These are phyloP conservation scores for Cucurbita ficifolia DNA, from an alignment of 306 rosid species.

Conservation along the genomic window DNA sequence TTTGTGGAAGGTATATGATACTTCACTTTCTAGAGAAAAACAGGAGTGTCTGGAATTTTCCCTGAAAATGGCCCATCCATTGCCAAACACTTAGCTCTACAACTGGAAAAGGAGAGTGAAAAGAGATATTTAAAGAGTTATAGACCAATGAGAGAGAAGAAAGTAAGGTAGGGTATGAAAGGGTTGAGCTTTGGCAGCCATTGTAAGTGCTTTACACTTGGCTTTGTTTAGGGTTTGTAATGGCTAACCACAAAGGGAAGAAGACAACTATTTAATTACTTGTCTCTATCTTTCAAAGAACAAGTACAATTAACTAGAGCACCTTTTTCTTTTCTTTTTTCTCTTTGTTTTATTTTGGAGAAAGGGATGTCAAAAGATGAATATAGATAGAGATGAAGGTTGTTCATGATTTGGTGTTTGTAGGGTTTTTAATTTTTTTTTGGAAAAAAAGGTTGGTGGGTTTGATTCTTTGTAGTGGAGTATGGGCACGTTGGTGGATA, in stretches of 20 bases:
- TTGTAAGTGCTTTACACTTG: constrained; percentile 38
- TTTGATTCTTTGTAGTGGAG: not conserved
- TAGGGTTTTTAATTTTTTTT: not conserved
- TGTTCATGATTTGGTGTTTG: not conserved
- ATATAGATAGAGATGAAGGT: not conserved
- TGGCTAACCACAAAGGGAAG: constrained; percentile 4
- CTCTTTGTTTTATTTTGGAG: not conserved
- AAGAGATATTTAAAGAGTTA: not conserved
- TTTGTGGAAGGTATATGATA: constrained; percentile 1
- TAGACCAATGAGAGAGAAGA: not conserved
- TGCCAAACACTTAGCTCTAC: not conserved
- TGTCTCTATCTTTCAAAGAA: not conserved
- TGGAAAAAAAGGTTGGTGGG: not conserved
- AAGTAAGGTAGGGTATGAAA: not conserved
- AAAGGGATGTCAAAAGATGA: not conserved
- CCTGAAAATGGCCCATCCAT: not conserved
- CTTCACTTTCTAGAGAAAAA: not conserved
- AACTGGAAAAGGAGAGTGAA: not conserved
- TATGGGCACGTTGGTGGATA: not conserved
- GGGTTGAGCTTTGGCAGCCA: constrained; percentile 12
- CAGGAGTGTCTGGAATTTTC: not conserved
- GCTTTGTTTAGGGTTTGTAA: not conserved
- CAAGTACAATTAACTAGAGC: not conserved
- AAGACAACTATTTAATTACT: not conserved
- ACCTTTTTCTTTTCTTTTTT: not conserved